phyloP scores from a whole-genome alignment of 805 yeast species.

The Komagataella mondaviorum region DNA sequence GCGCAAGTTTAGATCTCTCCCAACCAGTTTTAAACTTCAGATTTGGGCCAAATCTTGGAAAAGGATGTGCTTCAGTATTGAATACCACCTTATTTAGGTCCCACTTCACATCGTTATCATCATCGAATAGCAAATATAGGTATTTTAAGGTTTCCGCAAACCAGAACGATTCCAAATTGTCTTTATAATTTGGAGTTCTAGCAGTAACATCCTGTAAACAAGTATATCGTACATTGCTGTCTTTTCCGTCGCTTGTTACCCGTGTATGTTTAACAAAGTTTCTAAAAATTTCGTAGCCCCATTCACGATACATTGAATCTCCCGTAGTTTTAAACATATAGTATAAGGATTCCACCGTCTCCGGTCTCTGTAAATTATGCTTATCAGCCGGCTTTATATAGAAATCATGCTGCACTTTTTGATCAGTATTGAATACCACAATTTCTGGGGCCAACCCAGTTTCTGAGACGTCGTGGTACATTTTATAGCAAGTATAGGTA shows the following conservation, averaged over 20 bases:
- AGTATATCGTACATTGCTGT: constrained; percentile 33
- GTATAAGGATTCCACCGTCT: constrained; percentile 82
- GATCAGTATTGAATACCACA: constrained; percentile 62
- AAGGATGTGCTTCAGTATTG: constrained; percentile 90
- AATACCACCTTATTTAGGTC: constrained; percentile 63
- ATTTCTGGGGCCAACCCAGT: constrained; percentile 87
- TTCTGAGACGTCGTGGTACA: constrained; percentile 56
- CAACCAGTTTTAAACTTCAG: constrained; percentile 49
- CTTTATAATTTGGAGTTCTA: constrained; percentile 36
- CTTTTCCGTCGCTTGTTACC: constrained; percentile 33
- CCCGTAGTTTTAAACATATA: constrained; percentile 68
- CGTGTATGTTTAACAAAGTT: constrained; percentile 50
- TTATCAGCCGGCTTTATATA: constrained; percentile 55
- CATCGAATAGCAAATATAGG: constrained; percentile 67
- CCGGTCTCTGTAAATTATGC: constrained; percentile 87
- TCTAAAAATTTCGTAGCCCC: constrained; percentile 82
- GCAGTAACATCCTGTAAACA: constrained; percentile 54
- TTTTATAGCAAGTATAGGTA: constrained; percentile 69
- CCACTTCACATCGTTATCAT: constrained; percentile 37
- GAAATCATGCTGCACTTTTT: constrained; percentile 37
- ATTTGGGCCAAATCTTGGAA: constrained; percentile 54
- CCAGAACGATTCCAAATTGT: constrained; percentile 90
- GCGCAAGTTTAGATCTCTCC: constrained; percentile 19
- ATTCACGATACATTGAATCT: constrained; percentile 68
- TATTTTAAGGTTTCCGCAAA: constrained; percentile 86